These are phyloP conservation scores for Dichotomopilus funicola DNA, from an alignment of 2,329 filamentous ascomycete genomes.

Conservation along the genomic window DNA sequence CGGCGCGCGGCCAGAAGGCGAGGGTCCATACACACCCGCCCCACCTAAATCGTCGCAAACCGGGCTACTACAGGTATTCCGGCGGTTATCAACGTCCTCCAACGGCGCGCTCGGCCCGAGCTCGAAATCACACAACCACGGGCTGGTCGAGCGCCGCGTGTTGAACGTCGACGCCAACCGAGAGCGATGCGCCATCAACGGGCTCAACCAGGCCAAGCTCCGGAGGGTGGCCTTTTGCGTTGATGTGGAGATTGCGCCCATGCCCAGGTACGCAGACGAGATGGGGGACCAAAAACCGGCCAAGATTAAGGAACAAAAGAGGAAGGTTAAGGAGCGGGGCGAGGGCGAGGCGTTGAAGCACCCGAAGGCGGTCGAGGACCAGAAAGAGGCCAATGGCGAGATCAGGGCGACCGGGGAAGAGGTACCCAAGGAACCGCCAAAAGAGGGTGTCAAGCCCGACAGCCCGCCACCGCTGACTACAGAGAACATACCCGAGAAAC, in stretches of 20 bases:
- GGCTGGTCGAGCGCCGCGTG: conserved; percentile 70
- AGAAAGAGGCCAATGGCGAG: conserved; percentile 40
- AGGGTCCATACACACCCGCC: conserved; percentile 64
- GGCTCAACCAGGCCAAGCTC: conserved; percentile 74
- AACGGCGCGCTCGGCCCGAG: conserved; percentile 40
- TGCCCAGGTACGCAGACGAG: conserved; percentile 68
- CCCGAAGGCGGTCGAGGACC: conserved; percentile 52
- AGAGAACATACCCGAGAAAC: conserved; percentile 7
- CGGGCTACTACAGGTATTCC: conserved; percentile 75
- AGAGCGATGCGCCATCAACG: conserved; percentile 70
- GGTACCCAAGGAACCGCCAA: conserved; percentile 35
- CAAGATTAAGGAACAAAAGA: conserved; percentile 51
- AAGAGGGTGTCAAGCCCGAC: conserved; percentile 27
- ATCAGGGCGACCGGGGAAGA: conserved; percentile 38
- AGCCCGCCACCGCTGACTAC: conserved; percentile 8
- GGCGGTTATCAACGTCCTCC: conserved; percentile 67
- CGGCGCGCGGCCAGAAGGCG: conserved; percentile 48
- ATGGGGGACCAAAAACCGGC: conserved; percentile 35
- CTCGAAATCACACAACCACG: conserved; percentile 50
- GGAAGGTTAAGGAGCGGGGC: conserved; percentile 59
- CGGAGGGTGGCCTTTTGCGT: conserved; percentile 91
- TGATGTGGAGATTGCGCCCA: conserved; percentile 91
- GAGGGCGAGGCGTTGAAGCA: conserved; percentile 71
- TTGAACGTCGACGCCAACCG: conserved; percentile 80
- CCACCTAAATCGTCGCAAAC: conserved; percentile 62